These are phyloP conservation scores for Fonsecaea erecta DNA, from an alignment of 2,329 filamentous ascomycete species.

Conservation along the genomic window DNA sequence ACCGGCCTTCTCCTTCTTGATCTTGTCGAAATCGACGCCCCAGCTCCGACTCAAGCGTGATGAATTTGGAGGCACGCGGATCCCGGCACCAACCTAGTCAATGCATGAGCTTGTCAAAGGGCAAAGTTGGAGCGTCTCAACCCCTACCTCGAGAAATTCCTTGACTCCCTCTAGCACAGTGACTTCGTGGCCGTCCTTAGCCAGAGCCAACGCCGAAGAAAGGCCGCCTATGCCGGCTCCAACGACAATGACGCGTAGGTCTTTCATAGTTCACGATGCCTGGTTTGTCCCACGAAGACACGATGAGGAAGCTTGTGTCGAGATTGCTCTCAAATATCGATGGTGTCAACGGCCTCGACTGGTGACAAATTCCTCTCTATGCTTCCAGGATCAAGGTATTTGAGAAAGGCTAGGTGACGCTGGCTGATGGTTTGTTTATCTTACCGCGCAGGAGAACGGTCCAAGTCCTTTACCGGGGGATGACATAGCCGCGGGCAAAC, in stretches of 20 bases:
- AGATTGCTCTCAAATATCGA: not conserved
- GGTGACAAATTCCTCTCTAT: not conserved
- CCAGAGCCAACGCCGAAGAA: conserved; percentile 37
- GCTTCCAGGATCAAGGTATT: not conserved
- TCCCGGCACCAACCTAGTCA: conserved; percentile 37
- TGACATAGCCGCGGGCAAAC: conserved; percentile 12
- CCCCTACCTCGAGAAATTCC: conserved; percentile 32
- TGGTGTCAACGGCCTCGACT: not conserved
- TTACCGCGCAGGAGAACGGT: not conserved
- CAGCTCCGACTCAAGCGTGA: conserved; percentile 29
- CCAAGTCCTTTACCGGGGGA: not conserved
- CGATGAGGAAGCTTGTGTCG: not conserved
- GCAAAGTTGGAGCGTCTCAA: not conserved
- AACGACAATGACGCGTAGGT: conserved; percentile 32
- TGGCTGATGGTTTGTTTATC: not conserved
- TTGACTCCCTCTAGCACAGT: conserved; percentile 40
- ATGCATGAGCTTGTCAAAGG: not conserved
- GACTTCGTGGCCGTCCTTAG: conserved; percentile 36
- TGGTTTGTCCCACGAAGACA: not conserved
- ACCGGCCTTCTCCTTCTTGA: conserved; percentile 38
- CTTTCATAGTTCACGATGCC: conserved; percentile 11
- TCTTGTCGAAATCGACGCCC: conserved; percentile 31
- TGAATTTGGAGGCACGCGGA: conserved; percentile 38
- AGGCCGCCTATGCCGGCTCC: conserved; percentile 36
- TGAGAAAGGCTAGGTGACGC: not conserved